phyloP scores from a whole-genome alignment of 2,329 filamentous ascomycete genomes.

The Xylaria hypoxylon region DNA sequence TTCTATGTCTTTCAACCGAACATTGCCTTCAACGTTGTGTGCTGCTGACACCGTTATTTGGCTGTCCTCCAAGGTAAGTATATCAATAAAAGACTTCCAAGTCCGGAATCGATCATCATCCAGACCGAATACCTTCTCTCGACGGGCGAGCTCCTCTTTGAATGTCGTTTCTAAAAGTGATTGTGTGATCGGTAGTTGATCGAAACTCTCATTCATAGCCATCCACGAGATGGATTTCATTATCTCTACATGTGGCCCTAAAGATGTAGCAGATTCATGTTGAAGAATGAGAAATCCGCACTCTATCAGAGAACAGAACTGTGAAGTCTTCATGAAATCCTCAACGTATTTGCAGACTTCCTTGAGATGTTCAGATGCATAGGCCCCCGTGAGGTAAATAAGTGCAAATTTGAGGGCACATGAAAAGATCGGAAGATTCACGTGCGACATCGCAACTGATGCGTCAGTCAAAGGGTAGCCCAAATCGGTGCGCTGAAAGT shows the following conservation, averaged over 20 bases:
- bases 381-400: not conserved
- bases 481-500: slow-evolving; percentile 18
- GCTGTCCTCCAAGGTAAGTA: not conserved
- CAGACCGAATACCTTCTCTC: not conserved
- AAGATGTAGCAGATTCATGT: not conserved
- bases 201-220: not conserved
- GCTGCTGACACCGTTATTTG: not conserved
- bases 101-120: slow-evolving; percentile 6
- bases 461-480: slow-evolving; percentile 24
- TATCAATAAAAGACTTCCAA: slow-evolving; percentile 5
- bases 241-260: slow-evolving; percentile 5
- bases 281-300: not conserved
- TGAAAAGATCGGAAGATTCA: slow-evolving; percentile 13
- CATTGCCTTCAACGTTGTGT: slow-evolving; percentile 1
- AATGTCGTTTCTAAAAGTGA: slow-evolving; percentile 4
- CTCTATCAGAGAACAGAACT: slow-evolving; percentile 14
- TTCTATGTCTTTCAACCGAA: not conserved
- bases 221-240: not conserved
- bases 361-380: slow-evolving; percentile 1
- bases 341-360: not conserved
- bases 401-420: slow-evolving; percentile 17
- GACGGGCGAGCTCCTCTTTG: slow-evolving; percentile 11
- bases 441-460: slow-evolving; percentile 6
- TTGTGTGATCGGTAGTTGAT: not conserved
- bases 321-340: not conserved